A percentile compares a stretch with the other conserved stretches of the same genome.
Evolutionary conservation across 179 eudicot genomes (phyloP).

Genomic region (Gypsophila paniculata): DNA sequence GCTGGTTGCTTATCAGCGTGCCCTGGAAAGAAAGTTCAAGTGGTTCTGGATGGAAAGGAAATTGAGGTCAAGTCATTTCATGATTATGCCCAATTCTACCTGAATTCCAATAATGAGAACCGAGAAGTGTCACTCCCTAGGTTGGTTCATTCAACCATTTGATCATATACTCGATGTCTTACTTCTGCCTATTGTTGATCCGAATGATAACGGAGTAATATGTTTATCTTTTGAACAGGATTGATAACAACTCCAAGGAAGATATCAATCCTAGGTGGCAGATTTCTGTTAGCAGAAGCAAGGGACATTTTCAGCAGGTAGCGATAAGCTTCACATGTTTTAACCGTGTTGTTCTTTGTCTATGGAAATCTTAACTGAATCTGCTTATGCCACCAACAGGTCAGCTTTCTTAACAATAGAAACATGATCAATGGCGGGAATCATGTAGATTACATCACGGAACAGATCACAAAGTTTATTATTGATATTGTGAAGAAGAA

Average conservation of each 20-base stretch:
- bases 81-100: constrained; percentile 64
- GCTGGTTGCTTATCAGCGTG: constrained; percentile 86
- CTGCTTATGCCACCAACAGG: constrained; percentile 40
- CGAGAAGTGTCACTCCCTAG: constrained; percentile 40
- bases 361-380: too few relatives aligned
- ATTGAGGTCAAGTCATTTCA: constrained; percentile 69
- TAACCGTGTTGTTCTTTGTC: too few relatives aligned
- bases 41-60: constrained; percentile 52
- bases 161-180: not conserved
- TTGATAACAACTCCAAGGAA: constrained; percentile 36
- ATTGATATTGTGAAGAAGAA: constrained; percentile 59
- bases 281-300: constrained; percentile 62
- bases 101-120: constrained; percentile 38
- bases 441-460: constrained; percentile 81
- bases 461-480: constrained; percentile 53
- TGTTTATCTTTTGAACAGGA: constrained; percentile 34
- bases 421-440: constrained; percentile 91
- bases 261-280: constrained; percentile 75
- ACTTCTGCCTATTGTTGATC: too few relatives aligned
- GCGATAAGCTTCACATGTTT: not conserved
- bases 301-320: constrained; percentile 94
- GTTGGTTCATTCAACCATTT: constrained; percentile 23
- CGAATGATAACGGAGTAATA: too few relatives aligned
- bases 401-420: constrained; percentile 82
- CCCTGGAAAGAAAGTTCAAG: constrained; percentile 75